Base-by-base conservation (phyloP, 441 rosid species). In the Populus trichocarpa region DNA sequence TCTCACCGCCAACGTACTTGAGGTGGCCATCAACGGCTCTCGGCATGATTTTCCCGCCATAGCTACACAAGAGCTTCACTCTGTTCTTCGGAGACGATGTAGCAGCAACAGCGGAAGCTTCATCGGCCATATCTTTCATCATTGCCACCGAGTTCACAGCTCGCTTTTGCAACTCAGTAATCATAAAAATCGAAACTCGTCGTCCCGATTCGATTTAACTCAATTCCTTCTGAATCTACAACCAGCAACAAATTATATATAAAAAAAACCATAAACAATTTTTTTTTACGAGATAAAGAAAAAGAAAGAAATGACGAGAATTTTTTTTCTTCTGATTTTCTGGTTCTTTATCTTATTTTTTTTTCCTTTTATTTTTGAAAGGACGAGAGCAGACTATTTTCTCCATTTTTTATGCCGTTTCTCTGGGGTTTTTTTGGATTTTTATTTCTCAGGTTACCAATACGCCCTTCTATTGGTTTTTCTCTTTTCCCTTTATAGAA, bases 1-100 rank as follows among this genome's bases (percentile, higher is more conserved):
- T 93, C 81, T 93, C 99, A 1, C 99, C 97, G 28, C 98, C 97
- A 30, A 90, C 89, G 72, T 95, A 95, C 83, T 91, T 95, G 77
- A 93, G 92, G 35, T 82, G 76, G 3, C 92, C 93, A 14, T 92
- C 98, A 11, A 66, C 69, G 8, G 89, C 88, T 68, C 92, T 85
- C 3, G 91, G 93, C 81, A 93, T 72, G 75, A 95, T 95, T 86
- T 88, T 93, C 70, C 99, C 97, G 74, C 99, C 95, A 80, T 89
- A 86, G 83, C 98, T 93, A 75, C 95, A 92, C 76, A 92, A 79
- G 57, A 95, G 86, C 87, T 93, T 95, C 32, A 91, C 84, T 82
- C 83, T 85, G 75, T 14, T 75, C 77, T 18, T 84, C 25, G 92
- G 89, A 22, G 87, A 88, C 73, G 79, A 69, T 8, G 72, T 36